Base-by-base conservation (phyloP, 495 filamentous ascomycete species). In the Penicillium soppii region DNA sequence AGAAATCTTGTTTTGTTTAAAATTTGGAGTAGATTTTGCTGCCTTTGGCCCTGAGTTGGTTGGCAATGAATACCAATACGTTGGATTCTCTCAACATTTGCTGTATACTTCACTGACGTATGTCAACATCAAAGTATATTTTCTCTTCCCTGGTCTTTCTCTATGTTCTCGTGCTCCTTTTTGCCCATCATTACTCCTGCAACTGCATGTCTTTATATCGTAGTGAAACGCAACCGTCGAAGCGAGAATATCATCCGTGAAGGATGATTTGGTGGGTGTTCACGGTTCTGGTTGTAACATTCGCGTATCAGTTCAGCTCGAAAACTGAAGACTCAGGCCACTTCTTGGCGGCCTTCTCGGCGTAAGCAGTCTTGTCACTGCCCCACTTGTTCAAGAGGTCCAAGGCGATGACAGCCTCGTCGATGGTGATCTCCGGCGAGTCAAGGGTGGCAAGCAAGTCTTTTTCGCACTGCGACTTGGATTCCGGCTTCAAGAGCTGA, bases 251-350 rank as follows among this genome's bases (percentile, higher is more conserved):
- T 20, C 17, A 22, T n/a, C 13, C 13, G 37, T 9, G 17, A 19
- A 13, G 10, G 37, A 40, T 40, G 20, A 23, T 7, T 19, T 7
- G n/a, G 7, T 35, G 30, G 17, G 20, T 23, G 44, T 36, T 1
- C 19, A 15, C 12, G 38, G 4, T 32, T 12, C 29, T 16, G 25
- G 12, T 23, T 12, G 16, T 17, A 41, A 16, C 5, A 13, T 13
- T 37, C 27, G 30, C 37, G 33, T 23, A 32, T 63, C 50, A 74
- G 29, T 65, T 54, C 43, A 66, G 42, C 42, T 63, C 54, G 55
- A 91, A 90, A 5, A 77, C 66, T 1, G 77, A 80, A 15, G 87
- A 84, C 61, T 90, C 80, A 1, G 85, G 84, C 84, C 89, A 95
- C 74, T 82, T 84, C 56, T 75, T 67, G 44, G 72, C 72, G n/a